phyloP scores from a whole-genome alignment of 169 alveolate species.

The Ichthyophthirius multifiliis region DNA sequence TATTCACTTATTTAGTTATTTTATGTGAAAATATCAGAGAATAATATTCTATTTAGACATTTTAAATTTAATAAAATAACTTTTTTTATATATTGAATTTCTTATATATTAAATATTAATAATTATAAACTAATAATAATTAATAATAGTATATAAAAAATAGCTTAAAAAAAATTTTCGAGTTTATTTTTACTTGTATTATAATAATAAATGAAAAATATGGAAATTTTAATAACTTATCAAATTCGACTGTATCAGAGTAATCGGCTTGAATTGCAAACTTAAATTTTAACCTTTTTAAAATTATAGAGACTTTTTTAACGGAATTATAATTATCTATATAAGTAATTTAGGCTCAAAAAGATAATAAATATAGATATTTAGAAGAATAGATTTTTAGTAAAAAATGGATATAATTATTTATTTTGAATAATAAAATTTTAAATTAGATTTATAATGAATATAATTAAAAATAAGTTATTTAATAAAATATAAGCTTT shows the following conservation, averaged over 20 bases:
- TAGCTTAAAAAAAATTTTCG: too few relatives aligned
- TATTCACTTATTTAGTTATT: too few relatives aligned
- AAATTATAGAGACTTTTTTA: neutral
- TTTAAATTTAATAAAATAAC: neutral
- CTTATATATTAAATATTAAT: too few relatives aligned
- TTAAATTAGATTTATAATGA: neutral
- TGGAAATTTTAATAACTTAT: too few relatives aligned
- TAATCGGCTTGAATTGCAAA: too few relatives aligned
- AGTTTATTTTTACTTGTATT: too few relatives aligned
- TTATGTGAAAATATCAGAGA: neutral
- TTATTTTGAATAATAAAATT: neutral
- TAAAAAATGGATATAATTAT: neutral
- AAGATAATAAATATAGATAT: too few relatives aligned
- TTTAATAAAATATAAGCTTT: neutral
- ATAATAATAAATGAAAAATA: too few relatives aligned
- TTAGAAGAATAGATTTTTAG: neutral
- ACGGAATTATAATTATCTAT: neutral
- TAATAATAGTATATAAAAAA: too few relatives aligned
- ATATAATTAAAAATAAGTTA: neutral
- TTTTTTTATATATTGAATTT: neutral
- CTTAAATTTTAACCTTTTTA: neutral
- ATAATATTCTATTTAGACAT: neutral
- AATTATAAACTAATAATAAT: too few relatives aligned
- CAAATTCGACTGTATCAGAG: too few relatives aligned
- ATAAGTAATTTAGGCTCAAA: neutral